Evolutionary conservation across 2,329 filamentous ascomycete species (phyloP), one percentile per base, ranked within the genome.

Genomic region (Botrytis paeoniae): DNA sequence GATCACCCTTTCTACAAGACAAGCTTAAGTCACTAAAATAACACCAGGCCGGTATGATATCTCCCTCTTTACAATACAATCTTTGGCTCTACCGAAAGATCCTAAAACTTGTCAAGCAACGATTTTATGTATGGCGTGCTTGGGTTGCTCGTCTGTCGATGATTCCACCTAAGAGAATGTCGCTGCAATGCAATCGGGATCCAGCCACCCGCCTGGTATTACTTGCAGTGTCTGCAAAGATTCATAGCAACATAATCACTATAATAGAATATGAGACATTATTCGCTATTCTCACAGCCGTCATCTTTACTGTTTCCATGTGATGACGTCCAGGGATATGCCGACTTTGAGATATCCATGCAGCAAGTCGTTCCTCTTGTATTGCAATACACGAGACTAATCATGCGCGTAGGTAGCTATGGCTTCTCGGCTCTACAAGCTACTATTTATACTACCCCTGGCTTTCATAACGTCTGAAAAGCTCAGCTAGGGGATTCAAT

Each of bases 261-360:
- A 39, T 7, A 70, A 37, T 41, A 57, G 35, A 69, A 35, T 70
- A 29, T 63, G 64, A 63, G 35, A 69, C 35, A 18, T 32, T 35
- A 37, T 63, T 69, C 57, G 32, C 43, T 63, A 43, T 22, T 35
- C 71, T 6, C 10, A 70, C 39, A 39, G 37, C 8, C n/a, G 7
- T 14, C 62, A 57, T 35, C 29, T 32, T 61, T 65, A 43, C 39
- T 41, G 18, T 25, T 70, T 35, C 25, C 51, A 20, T 63, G 41
- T 69, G 29, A 45, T 41, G 29, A 45, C 43, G 43, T 73, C 18
- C 54, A 29, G 16, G 48, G 39, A 29, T 70, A 69, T 69, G 65
- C 41, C n/a, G n/a, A 70, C n/a, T 32, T 29, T 18, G 14, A 41
- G 20, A 70, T 43, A 57, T 70, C 69, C 64, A 61, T 61, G 32